These are phyloP conservation scores for Xylaria longipes DNA, from an alignment of 495 filamentous ascomycete genomes.

Conservation along the genomic window DNA sequence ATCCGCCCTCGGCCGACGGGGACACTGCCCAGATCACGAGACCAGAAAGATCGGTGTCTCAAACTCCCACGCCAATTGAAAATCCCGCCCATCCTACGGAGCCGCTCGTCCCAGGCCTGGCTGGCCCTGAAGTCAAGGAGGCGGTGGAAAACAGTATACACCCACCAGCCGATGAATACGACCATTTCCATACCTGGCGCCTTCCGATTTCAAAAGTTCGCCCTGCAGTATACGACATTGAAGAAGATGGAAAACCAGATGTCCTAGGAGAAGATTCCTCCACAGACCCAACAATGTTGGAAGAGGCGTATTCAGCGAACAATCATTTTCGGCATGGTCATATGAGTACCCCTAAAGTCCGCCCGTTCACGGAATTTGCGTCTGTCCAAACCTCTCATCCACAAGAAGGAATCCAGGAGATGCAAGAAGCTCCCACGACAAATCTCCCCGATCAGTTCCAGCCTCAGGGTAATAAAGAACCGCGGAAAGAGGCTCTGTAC, in stretches of 20 bases:
- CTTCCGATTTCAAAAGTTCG: conserved; percentile 17
- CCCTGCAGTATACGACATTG: background rate
- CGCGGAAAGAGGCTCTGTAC: conserved; percentile 26
- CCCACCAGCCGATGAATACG: conserved; percentile 16
- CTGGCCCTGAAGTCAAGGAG: background rate
- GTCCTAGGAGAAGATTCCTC: background rate
- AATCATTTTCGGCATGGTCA: background rate
- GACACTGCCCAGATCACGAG: conserved; percentile 19
- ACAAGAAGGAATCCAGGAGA: background rate
- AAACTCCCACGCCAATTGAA: background rate
- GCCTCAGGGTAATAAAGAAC: conserved; percentile 15
- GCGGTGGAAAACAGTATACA: background rate
- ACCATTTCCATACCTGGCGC: conserved; percentile 14
- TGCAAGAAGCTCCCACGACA: conserved; percentile 21
- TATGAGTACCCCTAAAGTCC: conserved; percentile 23
- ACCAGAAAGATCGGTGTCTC: conserved; percentile 21
- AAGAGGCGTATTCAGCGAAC: background rate
- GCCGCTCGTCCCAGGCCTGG: background rate
- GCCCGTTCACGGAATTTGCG: conserved; percentile 18
- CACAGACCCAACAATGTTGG: background rate
- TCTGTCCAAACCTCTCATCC: conserved; percentile 10
- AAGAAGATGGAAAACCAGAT: background rate
- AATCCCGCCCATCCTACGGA: background rate
- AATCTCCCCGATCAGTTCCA: background rate
- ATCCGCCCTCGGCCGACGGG: conserved; percentile 3